phyloP scores from a whole-genome alignment of 2,329 filamentous ascomycete genomes.

The Claviceps paspali region DNA sequence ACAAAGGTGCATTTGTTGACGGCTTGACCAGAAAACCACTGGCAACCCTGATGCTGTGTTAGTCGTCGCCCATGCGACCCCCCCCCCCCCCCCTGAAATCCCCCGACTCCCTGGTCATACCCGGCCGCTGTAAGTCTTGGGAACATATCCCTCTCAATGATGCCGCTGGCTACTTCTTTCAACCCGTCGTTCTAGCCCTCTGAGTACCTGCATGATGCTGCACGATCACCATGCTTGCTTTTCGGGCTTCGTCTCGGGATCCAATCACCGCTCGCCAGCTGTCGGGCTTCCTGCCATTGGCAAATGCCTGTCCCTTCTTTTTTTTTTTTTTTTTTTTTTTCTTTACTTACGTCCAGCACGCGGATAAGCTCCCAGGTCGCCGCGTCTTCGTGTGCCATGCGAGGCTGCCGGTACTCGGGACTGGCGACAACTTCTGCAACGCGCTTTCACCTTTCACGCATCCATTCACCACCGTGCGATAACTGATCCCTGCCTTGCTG shows the following conservation, averaged over 20 bases:
- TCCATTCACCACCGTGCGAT: not conserved
- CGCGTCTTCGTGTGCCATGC: not conserved
- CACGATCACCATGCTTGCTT: not conserved
- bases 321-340: not conserved
- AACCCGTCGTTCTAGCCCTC: not conserved
- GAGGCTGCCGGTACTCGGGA: not conserved
- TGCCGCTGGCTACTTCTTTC: not conserved
- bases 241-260: not conserved
- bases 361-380: not conserved
- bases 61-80: conserved; percentile 4
- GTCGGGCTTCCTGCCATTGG: conserved; percentile 1
- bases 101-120: not conserved
- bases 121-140: not conserved
- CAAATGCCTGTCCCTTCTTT: not conserved
- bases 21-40: conserved; percentile 1
- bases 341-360: too few relatives aligned
- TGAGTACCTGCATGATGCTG: not conserved
- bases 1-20: not conserved
- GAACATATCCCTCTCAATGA: not conserved
- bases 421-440: not conserved
- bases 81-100: not conserved
- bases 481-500: not conserved
- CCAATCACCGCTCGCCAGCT: conserved; percentile 6
- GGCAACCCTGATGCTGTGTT: conserved; percentile 1
- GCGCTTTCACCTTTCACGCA: not conserved